Percentiles rank a stretch among this genome's conserved stretches.
Evolutionary conservation across 768 basidiomycete species (phyloP).

Genomic region (Phaffia tasmanica): DNA sequence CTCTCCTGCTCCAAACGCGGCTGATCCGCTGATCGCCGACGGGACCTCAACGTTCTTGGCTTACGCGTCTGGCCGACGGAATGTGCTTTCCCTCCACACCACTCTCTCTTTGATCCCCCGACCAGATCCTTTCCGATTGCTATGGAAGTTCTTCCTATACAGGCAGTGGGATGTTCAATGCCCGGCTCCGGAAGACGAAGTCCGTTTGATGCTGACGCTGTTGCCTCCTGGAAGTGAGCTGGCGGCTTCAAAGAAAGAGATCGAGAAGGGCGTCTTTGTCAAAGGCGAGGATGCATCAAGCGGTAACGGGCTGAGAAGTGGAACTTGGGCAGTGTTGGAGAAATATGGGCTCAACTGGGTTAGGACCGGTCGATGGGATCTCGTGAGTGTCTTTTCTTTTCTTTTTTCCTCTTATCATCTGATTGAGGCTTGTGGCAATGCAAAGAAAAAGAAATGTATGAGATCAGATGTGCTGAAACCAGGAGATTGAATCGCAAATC

Average conservation of each 20-base stretch:
- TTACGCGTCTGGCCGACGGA: conserved; percentile 16
- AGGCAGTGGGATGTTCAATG: conserved; percentile 2
- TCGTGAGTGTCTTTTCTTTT: background rate
- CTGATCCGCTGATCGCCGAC: conserved; percentile 16
- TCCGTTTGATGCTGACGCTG: conserved; percentile 11
- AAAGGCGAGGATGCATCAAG: background rate
- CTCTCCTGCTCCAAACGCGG: conserved; percentile 2
- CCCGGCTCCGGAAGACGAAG: background rate
- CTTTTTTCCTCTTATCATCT: background rate
- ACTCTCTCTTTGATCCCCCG: conserved; percentile 18
- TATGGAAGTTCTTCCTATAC: conserved; percentile 2
- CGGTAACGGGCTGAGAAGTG: conserved; percentile 11
- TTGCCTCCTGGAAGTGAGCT: conserved; percentile 1
- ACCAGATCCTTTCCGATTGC: conserved; percentile 9
- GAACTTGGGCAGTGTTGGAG: conserved; percentile 11
- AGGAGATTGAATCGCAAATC: too few relatives aligned
- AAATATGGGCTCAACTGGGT: conserved; percentile 10
- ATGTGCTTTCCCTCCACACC: conserved; percentile 11
- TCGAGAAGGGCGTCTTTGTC: conserved; percentile 6
- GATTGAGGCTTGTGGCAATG: too few relatives aligned
- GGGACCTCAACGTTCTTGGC: conserved; percentile 13
- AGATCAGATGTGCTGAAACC: too few relatives aligned
- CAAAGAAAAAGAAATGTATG: too few relatives aligned
- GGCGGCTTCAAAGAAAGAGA: background rate
- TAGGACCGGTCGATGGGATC: conserved; percentile 14